A percentile compares a stretch with the other conserved stretches of the same genome.
These are phyloP conservation scores for Hygrophila difformis DNA, from an alignment of 257 asterid species.

Conservation along the genomic window DNA sequence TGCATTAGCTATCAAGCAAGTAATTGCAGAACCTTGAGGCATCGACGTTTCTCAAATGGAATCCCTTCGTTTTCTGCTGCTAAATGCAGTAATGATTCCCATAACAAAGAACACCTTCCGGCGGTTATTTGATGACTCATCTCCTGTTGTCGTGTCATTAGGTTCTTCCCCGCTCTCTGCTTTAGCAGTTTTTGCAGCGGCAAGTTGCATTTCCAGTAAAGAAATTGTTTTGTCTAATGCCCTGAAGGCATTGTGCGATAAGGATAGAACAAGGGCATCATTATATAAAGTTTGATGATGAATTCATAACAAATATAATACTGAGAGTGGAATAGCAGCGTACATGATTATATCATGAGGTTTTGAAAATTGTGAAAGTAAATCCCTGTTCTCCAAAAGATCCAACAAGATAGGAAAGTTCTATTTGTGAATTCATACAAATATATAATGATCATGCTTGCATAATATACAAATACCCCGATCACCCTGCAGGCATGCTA, in stretches of 20 bases:
- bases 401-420: constrained; percentile 24
- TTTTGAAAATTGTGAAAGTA: constrained; percentile 46
- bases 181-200: constrained; percentile 57
- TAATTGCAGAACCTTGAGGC: constrained; percentile 53
- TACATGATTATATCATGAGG: constrained; percentile 49
- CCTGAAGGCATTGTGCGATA: constrained; percentile 35
- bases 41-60: constrained; percentile 67
- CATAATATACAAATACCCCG: too few relatives aligned
- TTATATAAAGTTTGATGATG: not conserved
- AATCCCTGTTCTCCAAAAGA: constrained; percentile 24
- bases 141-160: constrained; percentile 14
- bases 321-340: constrained; percentile 10
- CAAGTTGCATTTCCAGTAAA: constrained; percentile 63
- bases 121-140: constrained; percentile 22
- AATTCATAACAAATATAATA: not conserved
- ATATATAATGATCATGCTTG: too few relatives aligned
- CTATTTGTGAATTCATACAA: too few relatives aligned
- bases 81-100: too few relatives aligned
- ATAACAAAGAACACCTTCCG: too few relatives aligned
- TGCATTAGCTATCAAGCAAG: constrained; percentile 6
- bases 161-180: constrained; percentile 27
- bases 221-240: constrained; percentile 57
- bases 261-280: not conserved
- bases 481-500: too few relatives aligned
- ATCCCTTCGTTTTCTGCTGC: constrained; percentile 71